Evolutionary conservation across 1,139 yeast genomes (phyloP).

Genomic region (Pneumocystis wakefieldiae): DNA sequence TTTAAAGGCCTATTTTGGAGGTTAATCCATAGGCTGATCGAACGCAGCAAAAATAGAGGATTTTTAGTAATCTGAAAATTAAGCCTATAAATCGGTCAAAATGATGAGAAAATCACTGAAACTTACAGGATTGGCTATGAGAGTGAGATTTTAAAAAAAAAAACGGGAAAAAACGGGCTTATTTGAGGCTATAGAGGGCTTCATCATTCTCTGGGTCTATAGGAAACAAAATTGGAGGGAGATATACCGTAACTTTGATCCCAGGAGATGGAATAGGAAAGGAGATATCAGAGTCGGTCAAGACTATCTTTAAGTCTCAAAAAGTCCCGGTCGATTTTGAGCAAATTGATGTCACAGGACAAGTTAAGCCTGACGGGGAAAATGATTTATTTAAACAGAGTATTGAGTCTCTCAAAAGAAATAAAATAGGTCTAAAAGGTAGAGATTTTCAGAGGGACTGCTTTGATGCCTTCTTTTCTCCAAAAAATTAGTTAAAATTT

Average conservation of each 20-base stretch:
- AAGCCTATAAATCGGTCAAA: neutral
- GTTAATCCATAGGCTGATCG: neutral
- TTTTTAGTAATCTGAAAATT: neutral
- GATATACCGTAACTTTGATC: constrained; percentile 33
- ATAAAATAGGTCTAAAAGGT: constrained; percentile 94
- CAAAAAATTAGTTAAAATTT: neutral
- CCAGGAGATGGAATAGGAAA: constrained; percentile 97
- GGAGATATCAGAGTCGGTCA: constrained; percentile 88
- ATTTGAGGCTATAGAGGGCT: constrained; percentile 52
- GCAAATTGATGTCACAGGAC: constrained; percentile 74
- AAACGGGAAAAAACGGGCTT: neutral
- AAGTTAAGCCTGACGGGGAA: constrained; percentile 27
- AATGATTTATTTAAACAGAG: constrained; percentile 64
- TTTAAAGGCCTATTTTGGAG: neutral
- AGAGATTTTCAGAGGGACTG: neutral
- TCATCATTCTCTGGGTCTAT: neutral
- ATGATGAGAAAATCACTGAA: neutral
- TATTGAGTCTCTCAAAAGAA: constrained; percentile 81
- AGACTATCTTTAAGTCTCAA: constrained; percentile 71
- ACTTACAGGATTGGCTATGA: neutral
- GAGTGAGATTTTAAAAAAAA: neutral
- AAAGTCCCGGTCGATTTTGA: constrained; percentile 92
- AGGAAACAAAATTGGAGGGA: neutral
- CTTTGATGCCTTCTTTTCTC: neutral
- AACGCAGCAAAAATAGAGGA: neutral